Evolutionary conservation across 768 basidiomycete genomes (phyloP).

Genomic region (Xanthoconium stramineum): DNA sequence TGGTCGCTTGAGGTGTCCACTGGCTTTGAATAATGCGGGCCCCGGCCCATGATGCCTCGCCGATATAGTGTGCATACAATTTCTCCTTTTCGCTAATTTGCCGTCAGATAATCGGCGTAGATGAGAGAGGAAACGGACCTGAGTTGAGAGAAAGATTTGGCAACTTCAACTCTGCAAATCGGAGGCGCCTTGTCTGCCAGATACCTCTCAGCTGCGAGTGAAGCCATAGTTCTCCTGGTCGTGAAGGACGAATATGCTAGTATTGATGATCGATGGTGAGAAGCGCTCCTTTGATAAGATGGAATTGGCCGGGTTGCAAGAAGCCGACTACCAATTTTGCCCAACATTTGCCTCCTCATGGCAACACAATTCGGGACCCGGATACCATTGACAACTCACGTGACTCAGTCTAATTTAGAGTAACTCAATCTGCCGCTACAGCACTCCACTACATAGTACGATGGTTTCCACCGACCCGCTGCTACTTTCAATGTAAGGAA

Average conservation of each 20-base stretch:
- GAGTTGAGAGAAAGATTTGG: conserved; percentile 64
- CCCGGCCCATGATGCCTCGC: conserved; percentile 78
- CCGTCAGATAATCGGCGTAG: background rate
- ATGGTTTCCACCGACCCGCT: no score
- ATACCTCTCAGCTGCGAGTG: conserved; percentile 53
- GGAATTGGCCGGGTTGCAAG: background rate
- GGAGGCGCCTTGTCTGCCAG: conserved; percentile 77
- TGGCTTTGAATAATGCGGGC: conserved; percentile 81
- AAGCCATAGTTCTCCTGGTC: conserved; percentile 30
- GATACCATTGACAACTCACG: background rate
- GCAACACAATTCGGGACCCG: background rate
- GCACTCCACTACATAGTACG: no score
- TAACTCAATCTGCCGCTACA: no score
- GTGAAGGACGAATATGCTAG: background rate
- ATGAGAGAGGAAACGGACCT: conserved; percentile 40
- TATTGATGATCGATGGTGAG: conserved; percentile 12
- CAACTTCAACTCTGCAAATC: conserved; percentile 67
- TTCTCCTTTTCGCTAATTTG: conserved; percentile 64
- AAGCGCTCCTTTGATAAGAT: conserved; percentile 13
- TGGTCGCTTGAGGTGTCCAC: conserved; percentile 70
- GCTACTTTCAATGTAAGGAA: no score
- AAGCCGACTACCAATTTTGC: background rate
- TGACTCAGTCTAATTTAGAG: background rate
- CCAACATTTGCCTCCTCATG: background rate
- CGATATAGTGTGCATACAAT: conserved; percentile 72